Conservation (phyloP, 805 yeast species). For the Yarrowia deformans region DNA sequence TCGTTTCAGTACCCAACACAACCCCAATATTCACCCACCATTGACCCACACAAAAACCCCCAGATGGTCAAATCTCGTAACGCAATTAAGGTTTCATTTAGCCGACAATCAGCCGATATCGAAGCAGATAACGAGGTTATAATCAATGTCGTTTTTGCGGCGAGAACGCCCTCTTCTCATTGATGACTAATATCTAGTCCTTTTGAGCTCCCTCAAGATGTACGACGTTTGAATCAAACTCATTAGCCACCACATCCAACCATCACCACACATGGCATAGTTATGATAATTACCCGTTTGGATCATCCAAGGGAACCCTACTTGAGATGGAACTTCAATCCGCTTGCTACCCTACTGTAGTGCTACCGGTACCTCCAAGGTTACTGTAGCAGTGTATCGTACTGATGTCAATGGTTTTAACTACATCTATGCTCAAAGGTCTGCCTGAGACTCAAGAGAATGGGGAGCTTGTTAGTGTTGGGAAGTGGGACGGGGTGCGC, state of each 20-base stretch:
- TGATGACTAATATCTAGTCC: not conserved
- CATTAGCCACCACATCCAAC: not conserved
- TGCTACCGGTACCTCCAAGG: not conserved
- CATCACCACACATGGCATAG: not conserved
- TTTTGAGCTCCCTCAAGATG: not conserved
- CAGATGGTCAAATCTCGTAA: not conserved
- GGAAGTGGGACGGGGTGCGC: no score
- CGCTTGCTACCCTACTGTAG: not conserved
- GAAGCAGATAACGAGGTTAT: constrained; percentile 1
- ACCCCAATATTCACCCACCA: no score
- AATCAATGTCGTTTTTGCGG: not conserved
- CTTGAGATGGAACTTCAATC: not conserved
- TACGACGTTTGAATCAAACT: no score
- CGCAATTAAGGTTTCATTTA: not conserved
- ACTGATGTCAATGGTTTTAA: not conserved
- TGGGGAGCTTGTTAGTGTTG: constrained; percentile 16
- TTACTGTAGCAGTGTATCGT: not conserved
- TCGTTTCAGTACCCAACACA: no score
- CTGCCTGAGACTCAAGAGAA: constrained; percentile 4
- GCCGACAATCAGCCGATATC: constrained; percentile 2
- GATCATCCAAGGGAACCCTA: not conserved
- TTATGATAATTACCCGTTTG: not conserved
- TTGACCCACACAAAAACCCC: no score
- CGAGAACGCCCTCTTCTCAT: no score
- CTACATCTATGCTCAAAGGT: not conserved